These are phyloP conservation scores for Cyberlindnera xylosilytica DNA, from an alignment of 805 yeast species.

Conservation along the genomic window DNA sequence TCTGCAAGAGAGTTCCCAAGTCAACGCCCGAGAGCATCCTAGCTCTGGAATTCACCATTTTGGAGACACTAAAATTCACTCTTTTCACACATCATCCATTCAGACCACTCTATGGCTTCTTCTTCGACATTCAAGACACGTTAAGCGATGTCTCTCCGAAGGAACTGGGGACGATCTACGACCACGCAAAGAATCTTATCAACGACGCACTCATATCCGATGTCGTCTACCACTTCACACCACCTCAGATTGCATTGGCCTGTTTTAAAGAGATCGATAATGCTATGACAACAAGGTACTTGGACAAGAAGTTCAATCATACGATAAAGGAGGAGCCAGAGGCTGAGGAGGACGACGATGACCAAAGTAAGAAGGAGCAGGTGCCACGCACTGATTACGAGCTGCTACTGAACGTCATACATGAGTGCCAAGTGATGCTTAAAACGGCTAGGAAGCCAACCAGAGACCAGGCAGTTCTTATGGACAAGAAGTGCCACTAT, in stretches of 20 bases:
- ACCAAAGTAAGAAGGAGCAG: slow-evolving; percentile 7
- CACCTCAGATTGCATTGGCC: slow-evolving; percentile 94
- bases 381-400: slow-evolving; percentile 31
- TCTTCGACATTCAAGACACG: slow-evolving; percentile 76
- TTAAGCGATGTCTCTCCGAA: slow-evolving; percentile 45
- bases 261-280: slow-evolving; percentile 69
- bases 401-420: slow-evolving; percentile 42
- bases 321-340: slow-evolving; percentile 9
- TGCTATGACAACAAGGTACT: slow-evolving; percentile 60
- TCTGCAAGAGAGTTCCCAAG: slow-evolving; percentile 66
- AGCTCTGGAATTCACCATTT: slow-evolving; percentile 72
- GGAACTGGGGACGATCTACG: slow-evolving; percentile 66
- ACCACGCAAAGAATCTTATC: slow-evolving; percentile 61
- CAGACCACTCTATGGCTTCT: slow-evolving; percentile 90
- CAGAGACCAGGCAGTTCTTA: slow-evolving; percentile 57
- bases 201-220: slow-evolving; percentile 74
- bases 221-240: slow-evolving; percentile 74
- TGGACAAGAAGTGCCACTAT: slow-evolving; percentile 62
- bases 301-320: slow-evolving; percentile 55
- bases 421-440: slow-evolving; percentile 45
- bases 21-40: slow-evolving; percentile 66
- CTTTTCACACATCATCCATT: slow-evolving; percentile 85
- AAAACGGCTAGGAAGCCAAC: slow-evolving; percentile 43
- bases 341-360: slow-evolving; percentile 19
- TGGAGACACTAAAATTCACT: slow-evolving; percentile 75